phyloP scores from a whole-genome alignment of 768 basidiomycete genomes.

The Gelatoporia subvermispora region DNA sequence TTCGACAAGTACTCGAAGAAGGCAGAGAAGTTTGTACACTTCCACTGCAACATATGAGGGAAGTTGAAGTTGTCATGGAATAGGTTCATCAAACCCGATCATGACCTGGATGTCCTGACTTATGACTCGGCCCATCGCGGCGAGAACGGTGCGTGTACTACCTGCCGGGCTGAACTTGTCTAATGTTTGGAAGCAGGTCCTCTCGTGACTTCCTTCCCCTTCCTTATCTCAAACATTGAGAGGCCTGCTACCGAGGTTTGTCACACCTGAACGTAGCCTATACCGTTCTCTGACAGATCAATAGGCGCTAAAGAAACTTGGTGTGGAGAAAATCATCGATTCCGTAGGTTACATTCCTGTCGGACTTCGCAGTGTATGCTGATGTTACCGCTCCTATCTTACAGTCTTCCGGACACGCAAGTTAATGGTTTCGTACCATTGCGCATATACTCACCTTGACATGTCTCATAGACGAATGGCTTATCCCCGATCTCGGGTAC shows the following conservation, averaged over 20 bases:
- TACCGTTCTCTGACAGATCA: background rate
- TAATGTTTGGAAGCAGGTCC: slow-evolving; percentile 10
- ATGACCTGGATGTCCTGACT: slow-evolving; percentile 5
- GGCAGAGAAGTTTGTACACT: slow-evolving; percentile 28
- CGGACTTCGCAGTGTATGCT: no score
- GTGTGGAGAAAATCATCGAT: background rate
- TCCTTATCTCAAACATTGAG: background rate
- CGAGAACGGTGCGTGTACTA: background rate
- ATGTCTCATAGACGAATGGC: background rate
- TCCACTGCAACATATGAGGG: background rate
- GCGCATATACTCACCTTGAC: no score
- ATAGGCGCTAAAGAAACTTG: background rate
- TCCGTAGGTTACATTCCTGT: background rate
- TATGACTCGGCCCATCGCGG: slow-evolving; percentile 6
- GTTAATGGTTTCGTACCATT: no score
- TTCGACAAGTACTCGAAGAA: slow-evolving; percentile 34
- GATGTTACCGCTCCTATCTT: no score
- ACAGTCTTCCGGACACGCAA: no score
- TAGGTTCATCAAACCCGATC: slow-evolving; percentile 2
- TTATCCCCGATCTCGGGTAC: background rate
- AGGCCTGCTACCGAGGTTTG: background rate
- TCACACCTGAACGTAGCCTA: no score
- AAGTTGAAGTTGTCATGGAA: background rate
- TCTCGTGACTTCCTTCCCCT: background rate
- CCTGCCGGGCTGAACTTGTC: background rate